A percentile compares a stretch with the other conserved stretches of the same genome.
Conservation (phyloP, 192 early-diverging fungal species). For the Thoreauomyces humboldtii region DNA sequence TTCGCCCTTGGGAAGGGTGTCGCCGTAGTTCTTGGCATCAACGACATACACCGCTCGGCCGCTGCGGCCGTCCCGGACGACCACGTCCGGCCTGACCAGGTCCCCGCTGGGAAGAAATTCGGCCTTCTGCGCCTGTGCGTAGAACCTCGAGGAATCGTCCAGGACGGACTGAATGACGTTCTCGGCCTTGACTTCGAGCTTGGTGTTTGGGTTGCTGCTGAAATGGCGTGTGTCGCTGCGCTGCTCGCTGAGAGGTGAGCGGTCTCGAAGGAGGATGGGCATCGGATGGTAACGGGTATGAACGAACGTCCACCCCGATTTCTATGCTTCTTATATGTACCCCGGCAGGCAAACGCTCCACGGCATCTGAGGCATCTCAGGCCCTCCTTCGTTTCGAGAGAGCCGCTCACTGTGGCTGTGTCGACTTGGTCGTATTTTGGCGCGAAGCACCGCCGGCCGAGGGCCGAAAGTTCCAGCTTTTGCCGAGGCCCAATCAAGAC, state of each 20-base stretch:
- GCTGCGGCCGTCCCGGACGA: constrained; percentile 8
- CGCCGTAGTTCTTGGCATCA: constrained; percentile 13
- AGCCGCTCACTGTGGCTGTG: no score
- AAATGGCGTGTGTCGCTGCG: neutral
- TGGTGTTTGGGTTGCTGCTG: neutral
- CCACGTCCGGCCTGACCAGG: neutral
- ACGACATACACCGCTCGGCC: neutral
- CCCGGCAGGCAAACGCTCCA: no score
- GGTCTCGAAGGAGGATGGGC: no score
- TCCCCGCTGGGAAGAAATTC: neutral
- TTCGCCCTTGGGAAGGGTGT: neutral
- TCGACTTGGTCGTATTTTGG: no score
- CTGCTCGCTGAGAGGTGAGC: neutral
- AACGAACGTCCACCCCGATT: no score
- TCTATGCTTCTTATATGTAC: no score
- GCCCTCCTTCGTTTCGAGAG: no score
- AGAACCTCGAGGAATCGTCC: neutral
- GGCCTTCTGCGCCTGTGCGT: constrained; percentile 2
- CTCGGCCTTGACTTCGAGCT: constrained; percentile 4
- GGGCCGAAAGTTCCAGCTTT: no score
- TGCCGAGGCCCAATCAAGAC: no score
- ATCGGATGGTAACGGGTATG: no score
- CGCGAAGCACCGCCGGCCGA: no score
- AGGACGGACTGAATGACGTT: neutral
- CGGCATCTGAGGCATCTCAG: no score